Percentiles rank a stretch among this genome's conserved stretches.
phyloP scores from a whole-genome alignment of 331 rosid genomes.

The Cydonia oblonga region DNA sequence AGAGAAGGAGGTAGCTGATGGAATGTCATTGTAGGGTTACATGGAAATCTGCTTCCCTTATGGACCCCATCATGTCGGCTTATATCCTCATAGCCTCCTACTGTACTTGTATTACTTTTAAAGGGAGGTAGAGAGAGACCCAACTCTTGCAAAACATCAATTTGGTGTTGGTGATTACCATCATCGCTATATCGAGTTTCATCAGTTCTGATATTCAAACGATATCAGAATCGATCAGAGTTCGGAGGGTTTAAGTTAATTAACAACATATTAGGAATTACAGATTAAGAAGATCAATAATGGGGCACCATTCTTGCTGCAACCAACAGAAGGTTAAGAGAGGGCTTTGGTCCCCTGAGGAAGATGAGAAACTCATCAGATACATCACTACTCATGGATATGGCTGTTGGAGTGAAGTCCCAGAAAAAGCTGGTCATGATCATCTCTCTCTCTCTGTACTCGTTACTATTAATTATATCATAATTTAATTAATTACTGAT shows the following conservation, averaged over 20 bases:
- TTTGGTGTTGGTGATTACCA: not conserved
- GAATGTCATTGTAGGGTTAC: conserved; percentile 62
- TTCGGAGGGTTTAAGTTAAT: not conserved
- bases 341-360: conserved; percentile 92
- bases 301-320: conserved; percentile 93
- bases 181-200: not conserved
- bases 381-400: conserved; percentile 80
- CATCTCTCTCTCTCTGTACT: not conserved
- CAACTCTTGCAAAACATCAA: not conserved
- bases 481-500: not conserved
- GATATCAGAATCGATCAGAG: not conserved
- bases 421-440: conserved; percentile 66
- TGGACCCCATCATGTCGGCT: conserved; percentile 49
- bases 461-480: not conserved
- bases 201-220: not conserved
- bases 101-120: conserved; percentile 21
- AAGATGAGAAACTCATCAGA: conserved; percentile 74
- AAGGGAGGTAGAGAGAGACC: conserved; percentile 16
- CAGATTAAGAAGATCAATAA: not conserved
- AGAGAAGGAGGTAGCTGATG: conserved; percentile 33
- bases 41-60: conserved; percentile 7
- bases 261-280: not conserved
- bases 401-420: conserved; percentile 94
- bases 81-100: not conserved
- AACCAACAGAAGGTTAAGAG: conserved; percentile 86